Base-by-base conservation (phyloP, 116 monocot genomes). In the Phalaenopsis hybrid region DNA sequence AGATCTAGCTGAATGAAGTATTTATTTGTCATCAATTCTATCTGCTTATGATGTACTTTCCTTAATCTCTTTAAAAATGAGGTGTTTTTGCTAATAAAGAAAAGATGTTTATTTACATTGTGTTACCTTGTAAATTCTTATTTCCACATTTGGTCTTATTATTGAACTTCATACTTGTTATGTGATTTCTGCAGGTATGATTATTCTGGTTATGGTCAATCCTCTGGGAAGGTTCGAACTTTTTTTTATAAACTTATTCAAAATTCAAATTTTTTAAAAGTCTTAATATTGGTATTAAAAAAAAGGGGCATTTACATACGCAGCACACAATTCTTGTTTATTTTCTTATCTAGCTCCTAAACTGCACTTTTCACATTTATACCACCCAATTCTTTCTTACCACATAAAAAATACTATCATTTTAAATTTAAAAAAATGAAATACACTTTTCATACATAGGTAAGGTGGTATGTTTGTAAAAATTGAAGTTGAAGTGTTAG, bases 181-280 rank as follows among this genome's bases (percentile, higher is more conserved):
- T 49, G 46, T 84, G 31, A 8, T n/a, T 79, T 8, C 46, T 79
- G 49, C 87, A 94, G 94, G 78, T 94, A 94, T 82, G 94, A 94
- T 74, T 94, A 94, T 82, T 90, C 92, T 84, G 94, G 94, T 51
- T 94, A 94, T 87, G 94, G 94, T 65, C 86, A 85, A 85, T 94
- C 94, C 7, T 90, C 92, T 8, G 94, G 94, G 44, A 94, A 94
- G 94, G 94, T 89, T 49, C 20, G 57, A 8, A 28, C 23, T 34
- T 20, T 72, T 83, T 67, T 70, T 18, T 81, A 74, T 57, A 7
- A 46, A 65, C 68, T 72, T 52, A 13, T 34, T 75, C 69, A 61
- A 34, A 43, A 57, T 55, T 33, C 21, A 28, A 17, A 37, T 5
- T 6, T 3, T 10, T 49, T 78, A 8, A 77, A 63, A 23, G 5